Conservation (phyloP, 108 stramenopile genomes). For the Chaetoceros muelleri region DNA sequence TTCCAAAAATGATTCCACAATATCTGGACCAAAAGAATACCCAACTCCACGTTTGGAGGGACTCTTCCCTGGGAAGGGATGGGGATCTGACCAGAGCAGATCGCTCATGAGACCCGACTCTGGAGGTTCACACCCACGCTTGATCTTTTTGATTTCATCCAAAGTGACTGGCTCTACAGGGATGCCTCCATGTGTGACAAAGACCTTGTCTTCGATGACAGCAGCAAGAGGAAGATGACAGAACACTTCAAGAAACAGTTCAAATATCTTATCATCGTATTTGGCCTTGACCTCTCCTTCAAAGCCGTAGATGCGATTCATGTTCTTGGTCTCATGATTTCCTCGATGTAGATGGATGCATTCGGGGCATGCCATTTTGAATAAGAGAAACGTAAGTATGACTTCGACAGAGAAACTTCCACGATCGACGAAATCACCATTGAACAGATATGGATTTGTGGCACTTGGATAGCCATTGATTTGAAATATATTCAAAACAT, state of each 20-base stretch:
- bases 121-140: constrained; percentile 84
- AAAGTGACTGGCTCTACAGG: constrained; percentile 79
- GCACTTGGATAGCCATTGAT: constrained; percentile 81
- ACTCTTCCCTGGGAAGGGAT: constrained; percentile 88
- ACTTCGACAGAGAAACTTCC: constrained; percentile 94
- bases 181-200: constrained; percentile 96
- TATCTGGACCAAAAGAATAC: constrained; percentile 93
- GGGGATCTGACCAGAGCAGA: constrained; percentile 97
- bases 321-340: constrained; percentile 98
- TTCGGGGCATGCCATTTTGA: constrained; percentile 75
- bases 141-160: constrained; percentile 77
- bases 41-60: constrained; percentile 97
- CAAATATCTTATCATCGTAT: constrained; percentile 93
- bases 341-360: constrained; percentile 86
- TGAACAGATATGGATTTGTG: constrained; percentile 92
- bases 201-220: constrained; percentile 77
- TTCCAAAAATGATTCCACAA: constrained; percentile 81
- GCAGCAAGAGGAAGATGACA: constrained; percentile 79
- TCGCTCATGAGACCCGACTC: constrained; percentile 95
- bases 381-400: constrained; percentile 82
- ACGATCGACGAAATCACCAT: constrained; percentile 98
- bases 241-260: constrained; percentile 94
- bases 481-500: constrained; percentile 96
- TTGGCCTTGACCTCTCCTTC: constrained; percentile 98
- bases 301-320: constrained; percentile 99